Conservation (phyloP, 1,139 yeast species). For the Yamadazyma triangularis region DNA sequence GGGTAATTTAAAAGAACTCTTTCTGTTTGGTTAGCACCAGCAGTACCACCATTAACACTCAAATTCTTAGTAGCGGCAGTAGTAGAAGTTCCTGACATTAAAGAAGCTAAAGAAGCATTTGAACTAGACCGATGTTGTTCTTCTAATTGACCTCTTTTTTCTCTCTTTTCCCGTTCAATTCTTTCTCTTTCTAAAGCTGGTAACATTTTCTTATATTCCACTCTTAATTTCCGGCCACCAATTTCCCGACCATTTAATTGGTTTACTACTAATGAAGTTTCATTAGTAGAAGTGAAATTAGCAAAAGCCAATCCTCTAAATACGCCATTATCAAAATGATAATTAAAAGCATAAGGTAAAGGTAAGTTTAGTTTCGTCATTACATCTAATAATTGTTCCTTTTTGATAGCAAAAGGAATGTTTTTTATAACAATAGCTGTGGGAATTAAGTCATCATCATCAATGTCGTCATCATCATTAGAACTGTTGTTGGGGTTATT, state of each 20-base stretch:
- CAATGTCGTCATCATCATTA: conserved; percentile 17
- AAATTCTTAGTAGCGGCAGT: conserved; percentile 47
- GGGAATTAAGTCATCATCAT: conserved; percentile 85
- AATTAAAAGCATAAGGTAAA: conserved; percentile 94
- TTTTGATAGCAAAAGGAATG: conserved; percentile 95
- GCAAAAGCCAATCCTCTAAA: conserved; percentile 99
- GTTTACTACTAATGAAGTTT: conserved; percentile 80
- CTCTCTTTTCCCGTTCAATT: conserved; percentile 92
- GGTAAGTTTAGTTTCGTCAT: conserved; percentile 89
- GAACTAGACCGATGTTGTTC: conserved; percentile 86
- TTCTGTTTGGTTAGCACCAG: conserved; percentile 37
- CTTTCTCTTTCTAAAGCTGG: conserved; percentile 93
- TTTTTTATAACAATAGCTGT: conserved; percentile 97
- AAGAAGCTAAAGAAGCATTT: conserved; percentile 65
- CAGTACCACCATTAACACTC: conserved; percentile 30
- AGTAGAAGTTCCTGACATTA: conserved; percentile 54
- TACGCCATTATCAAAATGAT: conserved; percentile 97
- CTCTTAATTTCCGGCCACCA: conserved; percentile 92
- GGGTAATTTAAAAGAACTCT: conserved; percentile 59
- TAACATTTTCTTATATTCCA: conserved; percentile 94
- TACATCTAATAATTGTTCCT: conserved; percentile 90
- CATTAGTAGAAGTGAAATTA: conserved; percentile 91
- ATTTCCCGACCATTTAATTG: conserved; percentile 89
- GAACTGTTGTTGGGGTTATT: conserved; percentile 6
- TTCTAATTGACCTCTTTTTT: conserved; percentile 90